Percentiles rank a stretch among this genome's conserved stretches.
Conservation (phyloP, 257 asterid species). For the Eustoma russellianum region DNA sequence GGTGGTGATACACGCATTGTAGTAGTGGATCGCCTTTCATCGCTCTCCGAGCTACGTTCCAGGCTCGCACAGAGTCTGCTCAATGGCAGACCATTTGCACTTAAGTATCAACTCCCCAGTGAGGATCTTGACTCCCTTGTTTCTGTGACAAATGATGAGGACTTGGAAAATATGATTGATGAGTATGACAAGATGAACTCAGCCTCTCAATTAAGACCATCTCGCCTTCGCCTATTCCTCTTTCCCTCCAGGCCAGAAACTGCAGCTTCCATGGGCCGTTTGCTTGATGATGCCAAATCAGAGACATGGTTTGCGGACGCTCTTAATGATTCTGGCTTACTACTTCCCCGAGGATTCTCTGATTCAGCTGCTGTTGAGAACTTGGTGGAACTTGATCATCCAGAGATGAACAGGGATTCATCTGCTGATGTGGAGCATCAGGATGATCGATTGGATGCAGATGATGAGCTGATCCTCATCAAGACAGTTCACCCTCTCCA, state of each 20-base stretch:
- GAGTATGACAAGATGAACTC: slow-evolving; percentile 49
- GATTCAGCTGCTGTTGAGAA: slow-evolving; percentile 50
- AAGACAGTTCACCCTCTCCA: slow-evolving; percentile 1
- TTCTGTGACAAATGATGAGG: slow-evolving; percentile 59
- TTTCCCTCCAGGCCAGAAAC: slow-evolving; percentile 55
- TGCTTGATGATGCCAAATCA: slow-evolving; percentile 60
- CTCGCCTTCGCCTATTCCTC: slow-evolving; percentile 60
- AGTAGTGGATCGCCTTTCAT: slow-evolving; percentile 43
- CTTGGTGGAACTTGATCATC: slow-evolving; percentile 34
- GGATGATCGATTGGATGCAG: slow-evolving; percentile 10
- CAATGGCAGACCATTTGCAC: slow-evolving; percentile 41
- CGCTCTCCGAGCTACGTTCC: slow-evolving; percentile 45
- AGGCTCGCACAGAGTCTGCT: slow-evolving; percentile 60
- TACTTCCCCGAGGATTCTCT: slow-evolving; percentile 45
- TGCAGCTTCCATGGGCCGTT: slow-evolving; percentile 53
- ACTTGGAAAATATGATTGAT: slow-evolving; percentile 69
- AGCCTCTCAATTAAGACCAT: slow-evolving; percentile 36
- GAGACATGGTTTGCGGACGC: slow-evolving; percentile 80
- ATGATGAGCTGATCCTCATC: slow-evolving; percentile 12
- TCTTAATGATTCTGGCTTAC: slow-evolving; percentile 43
- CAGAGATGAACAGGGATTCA: slow-evolving; percentile 15
- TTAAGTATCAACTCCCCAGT: slow-evolving; percentile 68
- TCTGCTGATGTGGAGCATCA: slow-evolving; percentile 22
- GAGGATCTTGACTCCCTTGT: slow-evolving; percentile 77
- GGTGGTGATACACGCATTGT: slow-evolving; percentile 82